These are phyloP conservation scores for Petunia hybrid DNA, from an alignment of 305 asterid species.

Conservation along the genomic window DNA sequence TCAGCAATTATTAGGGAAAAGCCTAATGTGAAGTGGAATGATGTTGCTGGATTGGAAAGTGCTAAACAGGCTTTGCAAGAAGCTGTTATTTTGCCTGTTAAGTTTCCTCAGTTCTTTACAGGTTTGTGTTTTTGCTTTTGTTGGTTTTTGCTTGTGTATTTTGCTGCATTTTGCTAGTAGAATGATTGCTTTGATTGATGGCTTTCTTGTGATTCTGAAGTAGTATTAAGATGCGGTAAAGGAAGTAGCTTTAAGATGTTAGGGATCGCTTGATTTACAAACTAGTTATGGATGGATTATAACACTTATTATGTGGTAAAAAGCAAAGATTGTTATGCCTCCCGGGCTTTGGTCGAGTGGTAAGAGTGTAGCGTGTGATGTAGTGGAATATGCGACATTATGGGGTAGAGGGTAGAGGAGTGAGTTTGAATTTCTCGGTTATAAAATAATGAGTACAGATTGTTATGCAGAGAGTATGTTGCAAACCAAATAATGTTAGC, in stretches of 20 bases:
- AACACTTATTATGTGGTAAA: not conserved
- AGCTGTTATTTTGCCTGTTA: constrained; percentile 96
- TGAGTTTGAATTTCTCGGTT: no score
- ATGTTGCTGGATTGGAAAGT: constrained; percentile 97
- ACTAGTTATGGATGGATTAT: not conserved
- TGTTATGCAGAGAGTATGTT: not conserved
- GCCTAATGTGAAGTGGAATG: constrained; percentile 95
- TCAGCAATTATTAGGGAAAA: constrained; percentile 91
- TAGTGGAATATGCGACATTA: no score
- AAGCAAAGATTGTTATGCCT: not conserved
- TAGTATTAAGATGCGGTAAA: constrained; percentile 12
- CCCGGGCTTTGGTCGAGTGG: no score
- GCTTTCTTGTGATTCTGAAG: constrained; percentile 22
- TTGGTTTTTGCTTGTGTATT: not conserved
- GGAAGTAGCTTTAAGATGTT: not conserved
- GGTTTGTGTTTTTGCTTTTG: constrained; percentile 48
- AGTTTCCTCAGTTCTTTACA: constrained; percentile 92
- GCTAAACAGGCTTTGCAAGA: constrained; percentile 96
- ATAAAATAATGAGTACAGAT: not conserved
- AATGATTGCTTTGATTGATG: constrained; percentile 24
- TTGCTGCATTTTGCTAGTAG: constrained; percentile 6
- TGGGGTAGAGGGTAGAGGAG: no score
- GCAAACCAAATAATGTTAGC: not conserved
- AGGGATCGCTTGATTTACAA: not conserved
- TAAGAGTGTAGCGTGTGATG: no score